A percentile compares a stretch with the other conserved stretches of the same genome.
These are phyloP conservation scores for Ceratobasidium sp. DNA, from an alignment of 1,284 basidiomycete genomes.

Conservation along the genomic window DNA sequence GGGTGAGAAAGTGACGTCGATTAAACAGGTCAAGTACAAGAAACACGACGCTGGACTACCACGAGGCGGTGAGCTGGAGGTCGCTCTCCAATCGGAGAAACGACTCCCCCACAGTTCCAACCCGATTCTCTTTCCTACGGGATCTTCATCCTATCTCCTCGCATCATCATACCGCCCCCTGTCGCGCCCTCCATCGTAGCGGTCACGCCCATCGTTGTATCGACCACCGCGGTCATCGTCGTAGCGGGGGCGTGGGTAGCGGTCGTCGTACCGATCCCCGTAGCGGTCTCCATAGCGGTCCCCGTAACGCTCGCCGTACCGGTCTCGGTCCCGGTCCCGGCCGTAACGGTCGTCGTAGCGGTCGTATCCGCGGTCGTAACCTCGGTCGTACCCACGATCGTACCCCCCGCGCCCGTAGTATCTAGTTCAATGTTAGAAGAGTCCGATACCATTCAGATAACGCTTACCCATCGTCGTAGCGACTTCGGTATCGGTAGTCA, in stretches of 20 bases:
- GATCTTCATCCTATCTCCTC: slow-evolving; percentile 20
- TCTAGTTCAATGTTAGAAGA: slow-evolving; percentile 5
- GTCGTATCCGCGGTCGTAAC: slow-evolving; percentile 50
- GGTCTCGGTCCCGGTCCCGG: not conserved
- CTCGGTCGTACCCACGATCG: slow-evolving; percentile 51
- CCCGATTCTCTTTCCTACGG: slow-evolving; percentile 6
- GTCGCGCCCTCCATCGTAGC: slow-evolving; percentile 12
- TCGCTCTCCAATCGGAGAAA: slow-evolving; percentile 13
- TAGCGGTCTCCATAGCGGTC: slow-evolving; percentile 8
- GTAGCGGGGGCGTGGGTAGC: not conserved
- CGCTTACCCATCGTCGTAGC: slow-evolving; percentile 52
- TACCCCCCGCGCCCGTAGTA: slow-evolving; percentile 50
- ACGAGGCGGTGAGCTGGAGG: slow-evolving; percentile 3
- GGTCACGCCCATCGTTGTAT: not conserved
- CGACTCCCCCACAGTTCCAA: not conserved
- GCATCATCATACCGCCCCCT: slow-evolving; percentile 19
- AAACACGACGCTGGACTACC: slow-evolving; percentile 12
- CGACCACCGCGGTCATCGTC: slow-evolving; percentile 6
- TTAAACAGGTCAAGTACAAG: slow-evolving; percentile 29
- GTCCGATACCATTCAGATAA: not conserved
- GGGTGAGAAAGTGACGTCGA: slow-evolving; percentile 38
- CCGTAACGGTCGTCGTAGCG: slow-evolving; percentile 25
- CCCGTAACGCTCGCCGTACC: slow-evolving; percentile 3
- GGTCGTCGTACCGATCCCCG: no score
- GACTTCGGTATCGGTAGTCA: slow-evolving; percentile 78